Percentiles rank a stretch among this genome's conserved stretches.
phyloP scores from a whole-genome alignment of 805 yeast species.

The Pichia thaimueangensis region DNA sequence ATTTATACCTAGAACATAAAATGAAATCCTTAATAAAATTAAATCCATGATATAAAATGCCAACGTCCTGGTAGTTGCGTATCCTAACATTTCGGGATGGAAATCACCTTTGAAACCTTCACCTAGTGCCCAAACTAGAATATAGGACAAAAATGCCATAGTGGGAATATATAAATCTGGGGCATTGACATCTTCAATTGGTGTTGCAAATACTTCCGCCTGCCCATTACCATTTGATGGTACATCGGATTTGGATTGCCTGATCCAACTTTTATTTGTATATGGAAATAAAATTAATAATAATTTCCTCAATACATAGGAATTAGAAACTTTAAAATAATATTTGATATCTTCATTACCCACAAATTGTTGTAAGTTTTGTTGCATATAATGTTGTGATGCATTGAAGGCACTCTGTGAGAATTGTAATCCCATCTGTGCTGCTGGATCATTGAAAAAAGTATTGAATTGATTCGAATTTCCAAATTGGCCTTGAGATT shows the following conservation, averaged over 20 bases:
- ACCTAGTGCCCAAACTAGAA: constrained; percentile 73
- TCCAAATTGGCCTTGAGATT: constrained; percentile 13
- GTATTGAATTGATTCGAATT: constrained; percentile 24
- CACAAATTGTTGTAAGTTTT: constrained; percentile 52
- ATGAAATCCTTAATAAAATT: constrained; percentile 66
- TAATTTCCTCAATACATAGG: constrained; percentile 73
- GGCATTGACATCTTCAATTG: constrained; percentile 83
- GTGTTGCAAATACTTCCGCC: constrained; percentile 54
- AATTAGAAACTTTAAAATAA: constrained; percentile 88
- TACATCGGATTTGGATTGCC: constrained; percentile 37
- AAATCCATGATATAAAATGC: constrained; percentile 79
- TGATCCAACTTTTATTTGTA: constrained; percentile 75
- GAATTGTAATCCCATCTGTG: constrained; percentile 80
- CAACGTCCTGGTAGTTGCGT: constrained; percentile 76
- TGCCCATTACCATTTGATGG: constrained; percentile 7
- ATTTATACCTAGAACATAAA: constrained; percentile 69
- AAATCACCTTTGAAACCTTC: constrained; percentile 85
- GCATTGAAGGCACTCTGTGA: constrained; percentile 81
- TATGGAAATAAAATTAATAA: constrained; percentile 78
- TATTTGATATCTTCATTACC: constrained; percentile 59
- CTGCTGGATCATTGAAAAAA: constrained; percentile 69
- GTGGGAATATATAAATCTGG: constrained; percentile 95
- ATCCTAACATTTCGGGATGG: constrained; percentile 89
- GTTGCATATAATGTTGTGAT: constrained; percentile 73
- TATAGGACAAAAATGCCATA: constrained; percentile 87